These are phyloP conservation scores for Metschnikowia anglica DNA, from an alignment of 805 yeast genomes.

Conservation along the genomic window DNA sequence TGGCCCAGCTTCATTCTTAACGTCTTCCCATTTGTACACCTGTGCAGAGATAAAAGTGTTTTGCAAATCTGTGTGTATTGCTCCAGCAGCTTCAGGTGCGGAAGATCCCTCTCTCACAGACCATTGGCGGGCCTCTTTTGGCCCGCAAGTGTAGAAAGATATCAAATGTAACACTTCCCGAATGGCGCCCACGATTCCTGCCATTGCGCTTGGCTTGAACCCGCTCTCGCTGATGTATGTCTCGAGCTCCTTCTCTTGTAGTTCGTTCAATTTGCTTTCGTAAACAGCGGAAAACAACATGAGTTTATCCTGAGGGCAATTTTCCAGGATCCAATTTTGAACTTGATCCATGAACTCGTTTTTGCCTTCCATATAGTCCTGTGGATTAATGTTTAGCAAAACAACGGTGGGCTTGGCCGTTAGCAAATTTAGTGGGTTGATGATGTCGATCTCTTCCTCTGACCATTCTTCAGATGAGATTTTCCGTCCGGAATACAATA, in stretches of 20 bases:
- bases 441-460: constrained; percentile 58
- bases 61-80: constrained; percentile 92
- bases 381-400: constrained; percentile 68
- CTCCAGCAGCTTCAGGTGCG: constrained; percentile 99
- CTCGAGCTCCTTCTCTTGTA: constrained; percentile 14
- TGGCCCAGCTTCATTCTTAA: constrained; percentile 38
- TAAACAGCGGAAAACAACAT: constrained; percentile 46
- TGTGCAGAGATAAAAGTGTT: constrained; percentile 94
- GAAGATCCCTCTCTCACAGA: constrained; percentile 87
- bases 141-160: constrained; percentile 94
- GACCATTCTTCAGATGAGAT: constrained; percentile 62
- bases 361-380: constrained; percentile 56
- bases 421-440: constrained; percentile 69
- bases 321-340: constrained; percentile 61
- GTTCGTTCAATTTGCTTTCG: constrained; percentile 36
- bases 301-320: constrained; percentile 57
- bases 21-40: constrained; percentile 81
- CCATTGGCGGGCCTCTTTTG: constrained; percentile 98
- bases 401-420: constrained; percentile 90
- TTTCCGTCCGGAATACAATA: constrained; percentile 52
- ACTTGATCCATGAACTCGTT: constrained; percentile 55
- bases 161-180: constrained; percentile 48
- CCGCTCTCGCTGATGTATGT: constrained; percentile 32
- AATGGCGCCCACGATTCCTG: constrained; percentile 51
- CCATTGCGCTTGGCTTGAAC: constrained; percentile 47